Evolutionary conservation across 805 yeast genomes (phyloP).

Genomic region (Metschnikowia kofuensis): DNA sequence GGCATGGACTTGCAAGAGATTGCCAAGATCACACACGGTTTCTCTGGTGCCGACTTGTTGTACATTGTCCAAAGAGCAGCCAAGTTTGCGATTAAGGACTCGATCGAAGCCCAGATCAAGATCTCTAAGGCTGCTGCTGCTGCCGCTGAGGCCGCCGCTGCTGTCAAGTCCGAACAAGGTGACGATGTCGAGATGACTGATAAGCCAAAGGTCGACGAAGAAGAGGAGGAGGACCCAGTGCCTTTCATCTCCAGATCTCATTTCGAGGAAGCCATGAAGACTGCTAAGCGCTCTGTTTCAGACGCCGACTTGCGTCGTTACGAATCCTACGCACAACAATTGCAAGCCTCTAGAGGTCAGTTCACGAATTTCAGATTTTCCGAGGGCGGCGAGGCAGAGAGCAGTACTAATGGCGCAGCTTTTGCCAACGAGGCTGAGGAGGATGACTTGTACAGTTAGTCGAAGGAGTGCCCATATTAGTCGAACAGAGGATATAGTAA

Average conservation of each 20-base stretch:
- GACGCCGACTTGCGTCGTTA: conserved; percentile 98
- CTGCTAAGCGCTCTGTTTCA: conserved; percentile 95
- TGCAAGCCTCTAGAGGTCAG: conserved; percentile 94
- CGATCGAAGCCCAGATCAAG: conserved; percentile 73
- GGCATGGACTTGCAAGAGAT: conserved; percentile 85
- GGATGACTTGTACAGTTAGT: conserved; percentile 29
- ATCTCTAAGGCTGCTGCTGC: conserved; percentile 21
- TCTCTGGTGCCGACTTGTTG: conserved; percentile 98
- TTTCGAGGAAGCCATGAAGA: conserved; percentile 99
- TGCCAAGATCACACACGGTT: conserved; percentile 93
- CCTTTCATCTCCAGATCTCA: conserved; percentile 93
- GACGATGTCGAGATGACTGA: conserved; percentile 52
- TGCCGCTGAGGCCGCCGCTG: conserved; percentile 39
- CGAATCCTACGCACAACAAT: conserved; percentile 96
- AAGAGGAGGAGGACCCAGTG: conserved; percentile 85
- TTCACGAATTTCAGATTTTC: conserved; percentile 85
- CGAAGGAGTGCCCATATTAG: no score
- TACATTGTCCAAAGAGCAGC: conserved; percentile 99
- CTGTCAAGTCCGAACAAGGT: conserved; percentile 23
- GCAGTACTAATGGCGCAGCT: conserved; percentile 31
- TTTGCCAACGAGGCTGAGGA: conserved; percentile 47
- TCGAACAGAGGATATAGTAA: no score
- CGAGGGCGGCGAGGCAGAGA: conserved; percentile 23
- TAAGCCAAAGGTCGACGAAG: conserved; percentile 30
- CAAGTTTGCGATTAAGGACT: conserved; percentile 96